Percentiles rank a stretch among this genome's conserved stretches.
These are phyloP conservation scores for Camelina sativa DNA, from an alignment of 345 rosid genomes.

Conservation along the genomic window DNA sequence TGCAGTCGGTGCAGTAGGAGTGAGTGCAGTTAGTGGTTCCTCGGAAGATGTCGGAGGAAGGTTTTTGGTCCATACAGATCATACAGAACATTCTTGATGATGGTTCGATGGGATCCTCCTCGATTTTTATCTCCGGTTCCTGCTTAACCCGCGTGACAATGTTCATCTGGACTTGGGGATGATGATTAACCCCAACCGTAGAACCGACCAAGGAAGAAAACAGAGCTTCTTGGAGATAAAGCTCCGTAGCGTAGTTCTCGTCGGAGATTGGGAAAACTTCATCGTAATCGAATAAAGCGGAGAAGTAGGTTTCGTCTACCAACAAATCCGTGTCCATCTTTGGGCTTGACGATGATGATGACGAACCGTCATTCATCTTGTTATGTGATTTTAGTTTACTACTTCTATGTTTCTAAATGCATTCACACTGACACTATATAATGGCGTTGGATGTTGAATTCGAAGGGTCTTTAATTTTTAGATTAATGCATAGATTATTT, in stretches of 20 bases:
- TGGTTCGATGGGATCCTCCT: constrained; percentile 40
- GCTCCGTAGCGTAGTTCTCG: constrained; percentile 48
- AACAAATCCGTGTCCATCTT: constrained; percentile 21
- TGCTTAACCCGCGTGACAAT: background rate
- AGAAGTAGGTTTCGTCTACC: constrained; percentile 52
- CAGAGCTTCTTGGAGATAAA: constrained; percentile 59
- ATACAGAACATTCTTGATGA: constrained; percentile 48
- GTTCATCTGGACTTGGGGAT: background rate
- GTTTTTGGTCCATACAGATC: constrained; percentile 58
- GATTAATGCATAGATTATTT: constrained; percentile 7
- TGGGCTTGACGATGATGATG: constrained; percentile 35
- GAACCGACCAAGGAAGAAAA: constrained; percentile 33
- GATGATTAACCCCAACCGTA: background rate
- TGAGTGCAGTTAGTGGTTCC: constrained; percentile 50
- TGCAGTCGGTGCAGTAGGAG: constrained; percentile 59
- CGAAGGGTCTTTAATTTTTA: background rate
- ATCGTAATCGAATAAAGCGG: constrained; percentile 44
- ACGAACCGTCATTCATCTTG: constrained; percentile 30
- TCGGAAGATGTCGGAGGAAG: constrained; percentile 47
- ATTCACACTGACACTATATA: constrained; percentile 21
- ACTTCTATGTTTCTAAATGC: background rate
- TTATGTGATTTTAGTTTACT: background rate
- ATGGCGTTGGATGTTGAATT: constrained; percentile 14
- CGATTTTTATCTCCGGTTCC: constrained; percentile 5
- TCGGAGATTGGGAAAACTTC: constrained; percentile 53